Percentiles rank a stretch among this genome's conserved stretches.
These are phyloP conservation scores for Coemansia sp. DNA, from an alignment of 192 early-diverging fungal genomes.

Conservation along the genomic window DNA sequence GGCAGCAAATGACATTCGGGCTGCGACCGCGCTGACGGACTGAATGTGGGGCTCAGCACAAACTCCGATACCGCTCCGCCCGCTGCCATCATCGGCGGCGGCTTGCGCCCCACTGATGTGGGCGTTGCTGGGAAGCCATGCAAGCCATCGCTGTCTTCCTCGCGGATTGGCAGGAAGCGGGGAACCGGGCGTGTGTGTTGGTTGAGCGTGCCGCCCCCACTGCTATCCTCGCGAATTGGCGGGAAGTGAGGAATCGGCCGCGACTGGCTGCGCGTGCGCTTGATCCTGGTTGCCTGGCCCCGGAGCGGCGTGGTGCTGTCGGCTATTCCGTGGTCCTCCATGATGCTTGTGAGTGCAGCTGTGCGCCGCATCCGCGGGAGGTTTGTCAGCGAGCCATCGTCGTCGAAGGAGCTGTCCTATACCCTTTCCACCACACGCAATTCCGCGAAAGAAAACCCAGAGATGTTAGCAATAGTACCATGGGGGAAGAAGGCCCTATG, in stretches of 20 bases:
- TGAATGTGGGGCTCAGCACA: constrained; percentile 18
- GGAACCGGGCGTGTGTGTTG: background rate
- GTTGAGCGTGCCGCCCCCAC: background rate
- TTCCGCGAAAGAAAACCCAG: background rate
- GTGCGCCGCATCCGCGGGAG: constrained; percentile 31
- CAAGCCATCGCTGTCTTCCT: constrained; percentile 3
- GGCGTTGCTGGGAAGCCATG: background rate
- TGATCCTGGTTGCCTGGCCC: constrained; percentile 18
- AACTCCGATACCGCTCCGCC: background rate
- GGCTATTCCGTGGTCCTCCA: constrained; percentile 16
- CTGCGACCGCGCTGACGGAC: constrained; percentile 38
- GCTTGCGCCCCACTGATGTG: constrained; percentile 1
- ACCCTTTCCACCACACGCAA: background rate
- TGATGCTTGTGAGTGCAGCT: constrained; percentile 11
- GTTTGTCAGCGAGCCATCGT: constrained; percentile 41
- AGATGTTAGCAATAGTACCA: constrained; percentile 6
- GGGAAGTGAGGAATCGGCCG: constrained; percentile 21
- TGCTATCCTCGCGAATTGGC: constrained; percentile 11
- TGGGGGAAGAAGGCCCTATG: background rate
- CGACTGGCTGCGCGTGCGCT: constrained; percentile 40
- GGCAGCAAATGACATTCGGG: constrained; percentile 61
- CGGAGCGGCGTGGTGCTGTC: constrained; percentile 22
- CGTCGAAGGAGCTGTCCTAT: constrained; percentile 49
- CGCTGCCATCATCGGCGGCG: background rate
- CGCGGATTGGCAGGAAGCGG: constrained; percentile 12